Base-by-base conservation (phyloP, 1,139 yeast genomes). In the Fermentozyma sake region DNA sequence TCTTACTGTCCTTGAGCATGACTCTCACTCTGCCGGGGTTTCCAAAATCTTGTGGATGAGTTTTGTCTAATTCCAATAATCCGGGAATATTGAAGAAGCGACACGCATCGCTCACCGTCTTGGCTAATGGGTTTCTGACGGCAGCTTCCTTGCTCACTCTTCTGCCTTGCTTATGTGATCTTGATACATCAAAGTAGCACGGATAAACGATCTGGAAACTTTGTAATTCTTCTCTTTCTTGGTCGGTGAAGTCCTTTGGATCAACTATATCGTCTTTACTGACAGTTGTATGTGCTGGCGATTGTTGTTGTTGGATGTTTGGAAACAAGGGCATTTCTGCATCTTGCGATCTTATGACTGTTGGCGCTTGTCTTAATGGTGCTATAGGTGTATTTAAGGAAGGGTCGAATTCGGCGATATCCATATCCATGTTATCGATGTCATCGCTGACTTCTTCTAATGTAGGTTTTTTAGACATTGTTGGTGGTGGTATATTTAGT, bases 31-130 rank as follows among this genome's bases (percentile, higher is more conserved):
- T 72, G 9, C 98, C 98, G 2, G 96, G 94, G 50, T 91, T 91
- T 37, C 97, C 95, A 72, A 83, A 91, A 58, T 91, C 98, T 52
- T 87, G 95, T 7, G 98, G 98, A 56, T 91, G 98, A 3, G 82
- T 60, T 58, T 87, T 91, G 37, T 82, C 86, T 38, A 91, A 77
- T 55, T 83, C 91, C 37, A 77, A 66, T 30, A 79, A 63, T 2
- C 62, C 66, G 2, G 82, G 82, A 31, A 78, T 50, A 41, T 72
- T 48, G 40, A 62, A 61, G 46, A 40, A 55, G 35, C 59, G 58
- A 41, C 71, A 72, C 18, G 73, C 84, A 55, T 85, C 94, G 18
- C 83, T 71, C 17, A 91, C 70, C 3, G 84, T 77, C 45, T 79
- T 79, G 3, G 96, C 96, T 36, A 89, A 61, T 2, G 98, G 98